Evolutionary conservation across 2,329 filamentous ascomycete species (phyloP), one percentile per base, ranked within the genome.

Genomic region (Thelonectria blattea): DNA sequence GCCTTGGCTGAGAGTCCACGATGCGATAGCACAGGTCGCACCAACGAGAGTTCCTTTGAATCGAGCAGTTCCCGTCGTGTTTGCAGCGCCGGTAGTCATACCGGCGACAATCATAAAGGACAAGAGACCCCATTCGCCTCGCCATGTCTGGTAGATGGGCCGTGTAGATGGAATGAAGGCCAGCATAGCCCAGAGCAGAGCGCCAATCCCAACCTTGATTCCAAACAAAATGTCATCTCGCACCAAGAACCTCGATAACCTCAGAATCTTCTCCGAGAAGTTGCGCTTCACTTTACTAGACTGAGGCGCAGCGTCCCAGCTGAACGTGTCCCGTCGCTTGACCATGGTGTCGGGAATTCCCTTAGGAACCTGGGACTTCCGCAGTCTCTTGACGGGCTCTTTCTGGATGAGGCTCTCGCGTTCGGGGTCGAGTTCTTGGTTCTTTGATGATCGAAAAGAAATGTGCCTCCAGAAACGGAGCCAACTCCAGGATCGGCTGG

Each of bases 51-150:
- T 99, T 58, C 94, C 95, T 9, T 92, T 81, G 72, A 98, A 94
- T 67, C 95, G 88, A 50, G 93, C 88, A 71, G 88, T 88, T 4
- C 93, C 93, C 0, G 94, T 97, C 1, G 94, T 97, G 75, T 98
- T 99, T 22, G 93, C 92, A 8, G 95, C 93, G 27, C 95, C 95
- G 20, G 97, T 94, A 0, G 94, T 99, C 93, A 97, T 98, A 39
- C 91, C 93, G 73, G 93, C 96, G 22, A 99, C 95, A 72, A 98
- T 88, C 94, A 98, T 98, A 80, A 97, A 98, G 0, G 93, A 97
- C 56, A 99, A 76, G 2, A 99, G 82, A 20, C 95, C 95, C 95
- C 95, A 99, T 81, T 99, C 95, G 30, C 94, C 94, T 73, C 94
- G 85, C 92, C 93, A 98, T 70, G 90, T 89, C 53, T 88, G 84